Evolutionary conservation across 2,329 filamentous ascomycete species (phyloP).

Genomic region (Teratosphaeria zuluensis): DNA sequence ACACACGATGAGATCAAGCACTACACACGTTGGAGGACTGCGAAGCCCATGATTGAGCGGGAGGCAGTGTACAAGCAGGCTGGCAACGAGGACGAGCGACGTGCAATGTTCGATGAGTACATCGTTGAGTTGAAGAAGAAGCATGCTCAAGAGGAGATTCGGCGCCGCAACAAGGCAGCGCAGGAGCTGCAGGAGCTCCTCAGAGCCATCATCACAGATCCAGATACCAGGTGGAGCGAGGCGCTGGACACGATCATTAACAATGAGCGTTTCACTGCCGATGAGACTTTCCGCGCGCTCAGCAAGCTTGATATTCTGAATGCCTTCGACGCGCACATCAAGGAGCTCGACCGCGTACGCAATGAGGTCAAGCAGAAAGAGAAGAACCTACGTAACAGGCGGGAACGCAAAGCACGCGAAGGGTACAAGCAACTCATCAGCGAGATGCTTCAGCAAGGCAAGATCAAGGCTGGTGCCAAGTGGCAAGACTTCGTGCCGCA

Average conservation of each 20-base stretch:
- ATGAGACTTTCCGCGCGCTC: constrained; percentile 76
- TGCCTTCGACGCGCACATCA: constrained; percentile 92
- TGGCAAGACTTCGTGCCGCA: constrained; percentile 73
- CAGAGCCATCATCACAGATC: constrained; percentile 71
- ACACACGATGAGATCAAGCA: constrained; percentile 95
- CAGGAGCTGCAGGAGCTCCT: constrained; percentile 72
- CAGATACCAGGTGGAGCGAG: constrained; percentile 90
- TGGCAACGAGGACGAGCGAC: constrained; percentile 74
- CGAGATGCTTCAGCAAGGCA: constrained; percentile 63
- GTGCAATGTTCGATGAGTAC: constrained; percentile 90
- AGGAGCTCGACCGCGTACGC: constrained; percentile 77
- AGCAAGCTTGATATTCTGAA: constrained; percentile 83
- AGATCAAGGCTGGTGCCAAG: constrained; percentile 81
- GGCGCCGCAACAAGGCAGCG: constrained; percentile 68
- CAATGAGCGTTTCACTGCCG: constrained; percentile 65
- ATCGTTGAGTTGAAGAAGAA: constrained; percentile 71
- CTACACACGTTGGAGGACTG: constrained; percentile 95
- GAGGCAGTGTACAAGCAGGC: constrained; percentile 94
- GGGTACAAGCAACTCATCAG: constrained; percentile 64
- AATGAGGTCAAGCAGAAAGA: constrained; percentile 85
- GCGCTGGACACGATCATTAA: constrained; percentile 73
- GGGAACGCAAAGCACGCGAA: constrained; percentile 80
- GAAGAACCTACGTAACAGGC: constrained; percentile 68
- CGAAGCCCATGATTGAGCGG: constrained; percentile 82
- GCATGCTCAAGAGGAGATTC: constrained; percentile 65